These are phyloP conservation scores for Lagerstroemia speciosa DNA, from an alignment of 345 rosid species.

Conservation along the genomic window DNA sequence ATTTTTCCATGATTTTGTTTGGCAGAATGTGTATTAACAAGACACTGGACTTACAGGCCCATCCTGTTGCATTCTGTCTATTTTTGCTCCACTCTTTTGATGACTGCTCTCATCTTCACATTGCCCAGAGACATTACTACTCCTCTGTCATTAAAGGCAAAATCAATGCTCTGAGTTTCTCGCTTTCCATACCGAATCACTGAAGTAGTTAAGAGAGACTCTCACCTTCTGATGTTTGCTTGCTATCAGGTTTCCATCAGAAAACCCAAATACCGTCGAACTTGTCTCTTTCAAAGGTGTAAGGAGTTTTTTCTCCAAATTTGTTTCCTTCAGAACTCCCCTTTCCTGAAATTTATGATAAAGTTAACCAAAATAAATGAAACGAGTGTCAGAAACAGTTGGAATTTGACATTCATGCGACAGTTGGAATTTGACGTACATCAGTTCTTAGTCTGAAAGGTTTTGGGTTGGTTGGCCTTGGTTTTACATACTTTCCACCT, in stretches of 20 bases:
- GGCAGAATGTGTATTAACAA: neutral
- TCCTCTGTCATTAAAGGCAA: neutral
- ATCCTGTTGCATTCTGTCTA: neutral
- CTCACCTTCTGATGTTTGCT: constrained; percentile 44
- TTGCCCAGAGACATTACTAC: neutral
- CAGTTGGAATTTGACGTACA: constrained; percentile 37
- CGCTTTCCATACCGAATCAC: neutral
- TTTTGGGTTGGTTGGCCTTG: constrained; percentile 82
- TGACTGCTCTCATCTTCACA: neutral
- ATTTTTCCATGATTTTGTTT: neutral
- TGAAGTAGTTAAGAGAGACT: constrained; percentile 2
- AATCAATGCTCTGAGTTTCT: neutral
- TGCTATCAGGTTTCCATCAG: constrained; percentile 5
- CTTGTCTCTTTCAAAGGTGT: constrained; percentile 33
- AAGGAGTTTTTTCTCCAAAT: constrained; percentile 48
- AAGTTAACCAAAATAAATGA: constrained; percentile 7
- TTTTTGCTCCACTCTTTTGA: neutral
- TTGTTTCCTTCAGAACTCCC: constrained; percentile 67
- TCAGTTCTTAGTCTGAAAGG: constrained; percentile 93
- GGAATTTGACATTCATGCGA: constrained; percentile 20
- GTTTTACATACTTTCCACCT: constrained; percentile 44
- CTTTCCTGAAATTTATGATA: constrained; percentile 46
- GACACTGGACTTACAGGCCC: neutral
- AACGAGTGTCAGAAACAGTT: neutral
- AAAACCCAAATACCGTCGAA: constrained; percentile 13